Base-by-base conservation (phyloP, 805 yeast species). In the Ogataea pini region DNA sequence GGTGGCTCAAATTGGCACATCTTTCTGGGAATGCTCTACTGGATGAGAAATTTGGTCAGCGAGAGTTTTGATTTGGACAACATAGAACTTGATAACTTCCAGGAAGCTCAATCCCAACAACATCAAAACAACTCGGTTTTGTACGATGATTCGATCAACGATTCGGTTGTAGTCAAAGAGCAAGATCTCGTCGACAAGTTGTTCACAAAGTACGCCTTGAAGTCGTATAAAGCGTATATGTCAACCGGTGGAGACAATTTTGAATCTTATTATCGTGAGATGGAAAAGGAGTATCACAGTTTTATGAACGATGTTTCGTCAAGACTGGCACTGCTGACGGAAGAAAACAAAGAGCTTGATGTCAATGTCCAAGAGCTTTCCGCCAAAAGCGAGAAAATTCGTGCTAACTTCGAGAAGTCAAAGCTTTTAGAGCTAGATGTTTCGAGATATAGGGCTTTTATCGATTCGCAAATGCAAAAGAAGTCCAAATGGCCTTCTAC, bases 1-100 rank as follows among this genome's bases (percentile, higher is more conserved):
- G 96, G 96, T 5, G 96, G 96, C 2, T 82, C 85, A 42, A 83
- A 82, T 55, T 90, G 97, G 97, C 89, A 88, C 10, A 77, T 78
- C 7, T 87, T 89, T 55, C 65, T 90, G 36, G 96, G 94, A 1
- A 80, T 91, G 78, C 69, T 90, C 18, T 83, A 85, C 63, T 90
- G 97, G 97, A 63, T 90, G 38, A 81, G 85, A 4, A 80, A 80
- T 54, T 50, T 72, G 81, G 51, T 82, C 73, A 57, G 61, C 52
- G 52, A 73, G 71, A 44, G 64, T 72, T 48, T 77, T 42, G 59
- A 61, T 34, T 63, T 67, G 42, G 79, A 70, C 45, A 58, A 52
- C 44, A 54, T 64, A 5, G 69, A 71, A 34, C 62, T 66, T 9
- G 57, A 58, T 46, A 46, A 52, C 28, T 51, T 60, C 39, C 61